Base-by-base conservation (phyloP, 1,139 yeast genomes). In the Taphrina deformans region DNA sequence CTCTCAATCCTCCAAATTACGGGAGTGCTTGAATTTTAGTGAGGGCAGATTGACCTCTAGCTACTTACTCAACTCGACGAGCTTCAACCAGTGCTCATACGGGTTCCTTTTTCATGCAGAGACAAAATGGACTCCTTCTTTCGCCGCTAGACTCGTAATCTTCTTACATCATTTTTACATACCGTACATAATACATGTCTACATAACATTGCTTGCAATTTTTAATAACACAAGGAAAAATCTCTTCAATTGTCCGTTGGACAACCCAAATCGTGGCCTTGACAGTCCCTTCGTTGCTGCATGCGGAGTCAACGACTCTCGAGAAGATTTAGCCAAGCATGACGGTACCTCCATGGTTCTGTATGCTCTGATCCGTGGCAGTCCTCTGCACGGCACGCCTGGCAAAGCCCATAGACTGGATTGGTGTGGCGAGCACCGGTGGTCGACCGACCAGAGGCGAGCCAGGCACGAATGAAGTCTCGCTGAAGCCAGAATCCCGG, bases 11-110 rank as follows among this genome's bases (percentile, higher is more conserved):
- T 52, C 63, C 55, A 26, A 35, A 59, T 14, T 7, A 38, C 9
- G 44, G 63, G 63, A 48, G 53, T 35, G 50, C 46, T 59, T 52
- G 63, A 59, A 59, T 59, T 59, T 59, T 59, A 59, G 63, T 50
- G 55, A 48, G 55, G 63, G 50, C 40, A 59, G 63, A 59, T 14
- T 5, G 38, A 50, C 23, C 26, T 58, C 63, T 59, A 50, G 56
- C 55, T 59, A 40, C 63, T 59, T 59, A 59, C 63, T 59, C 63
- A 59, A 52, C 63, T 5, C 58, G 58, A 53, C 24, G 23, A 53
- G 58, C 58, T n/a, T 18, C 29, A 29, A 7, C 29, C 44, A 4
- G 21, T 35, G 48, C 48, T 53, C 27, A 38, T 53, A 53, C 58
- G 58, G 23, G 58, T 53, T 53, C 58, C 58, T 53, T 53, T 53